Percentiles rank a stretch among this genome's conserved stretches.
Conservation (phyloP, 2,329 filamentous ascomycete genomes). For the Dendryphion nanum region DNA sequence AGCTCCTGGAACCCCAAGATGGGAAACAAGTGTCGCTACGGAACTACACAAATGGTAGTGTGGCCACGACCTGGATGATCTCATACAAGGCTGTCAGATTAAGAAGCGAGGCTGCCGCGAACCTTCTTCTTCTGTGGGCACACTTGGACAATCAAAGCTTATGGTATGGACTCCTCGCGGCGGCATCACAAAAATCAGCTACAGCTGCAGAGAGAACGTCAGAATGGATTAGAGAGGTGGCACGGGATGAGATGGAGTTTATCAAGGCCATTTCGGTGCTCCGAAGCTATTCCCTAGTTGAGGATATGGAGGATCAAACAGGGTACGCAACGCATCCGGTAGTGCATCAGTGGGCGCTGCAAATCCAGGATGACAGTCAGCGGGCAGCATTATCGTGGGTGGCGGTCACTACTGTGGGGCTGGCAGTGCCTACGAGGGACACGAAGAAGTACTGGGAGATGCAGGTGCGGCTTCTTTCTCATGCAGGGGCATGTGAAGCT, state of each 20-base stretch:
- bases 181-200: constrained; percentile 3
- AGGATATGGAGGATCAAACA: constrained; percentile 3
- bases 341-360: constrained; percentile 1
- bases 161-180: constrained; percentile 15
- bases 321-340: constrained; percentile 12
- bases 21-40: constrained; percentile 5
- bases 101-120: constrained; percentile 13
- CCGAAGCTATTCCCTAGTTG: constrained; percentile 11
- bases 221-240: constrained; percentile 14
- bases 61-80: constrained; percentile 16
- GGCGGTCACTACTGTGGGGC: constrained; percentile 7
- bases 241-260: constrained; percentile 12
- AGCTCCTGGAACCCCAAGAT: constrained; percentile 11
- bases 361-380: constrained; percentile 4
- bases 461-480: constrained; percentile 7
- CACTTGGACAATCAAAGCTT: constrained; percentile 13
- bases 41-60: constrained; percentile 13
- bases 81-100: constrained; percentile 12
- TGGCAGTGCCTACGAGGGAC: constrained; percentile 1
- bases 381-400: constrained; percentile 5
- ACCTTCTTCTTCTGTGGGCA: constrained; percentile 17
- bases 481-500: too few species aligned
- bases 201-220: constrained; percentile 3
- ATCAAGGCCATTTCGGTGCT: constrained; percentile 10
- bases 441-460: constrained; percentile 4